Conservation (phyloP, 129 eudicot species). For the Arctium minus region DNA sequence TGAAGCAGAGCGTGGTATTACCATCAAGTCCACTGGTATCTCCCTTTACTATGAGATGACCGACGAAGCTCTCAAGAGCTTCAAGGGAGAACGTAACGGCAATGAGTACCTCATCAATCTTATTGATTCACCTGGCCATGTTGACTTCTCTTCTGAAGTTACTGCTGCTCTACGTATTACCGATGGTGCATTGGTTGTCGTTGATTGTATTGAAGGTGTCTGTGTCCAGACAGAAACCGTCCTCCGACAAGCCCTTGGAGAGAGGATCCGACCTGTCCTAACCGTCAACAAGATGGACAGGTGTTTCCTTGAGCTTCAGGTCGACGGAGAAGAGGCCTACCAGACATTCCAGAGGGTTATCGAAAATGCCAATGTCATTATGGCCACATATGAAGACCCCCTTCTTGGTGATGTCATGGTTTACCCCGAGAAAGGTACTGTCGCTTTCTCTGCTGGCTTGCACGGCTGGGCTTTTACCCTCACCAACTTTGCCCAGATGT, state of each 20-base stretch:
- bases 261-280: conserved; percentile 67
- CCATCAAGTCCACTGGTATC: conserved; percentile 77
- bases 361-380: conserved; percentile 72
- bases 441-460: conserved; percentile 79
- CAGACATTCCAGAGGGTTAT: conserved; percentile 69
- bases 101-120: conserved; percentile 72
- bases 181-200: conserved; percentile 77
- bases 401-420: conserved; percentile 73
- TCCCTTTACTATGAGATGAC: conserved; percentile 67
- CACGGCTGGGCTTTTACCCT: conserved; percentile 88
- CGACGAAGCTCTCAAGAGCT: conserved; percentile 47
- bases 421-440: conserved; percentile 76
- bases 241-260: conserved; percentile 78
- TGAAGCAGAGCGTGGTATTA: conserved; percentile 79
- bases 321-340: conserved; percentile 83
- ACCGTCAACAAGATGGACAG: conserved; percentile 84
- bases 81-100: conserved; percentile 55
- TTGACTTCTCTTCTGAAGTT: conserved; percentile 77
- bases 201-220: conserved; percentile 74
- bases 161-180: conserved; percentile 80
- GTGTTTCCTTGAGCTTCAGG: conserved; percentile 80
- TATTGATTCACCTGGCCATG: conserved; percentile 74
- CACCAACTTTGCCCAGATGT: conserved; percentile 73
- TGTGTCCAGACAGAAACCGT: conserved; percentile 78
- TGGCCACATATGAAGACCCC: conserved; percentile 80